phyloP scores from a whole-genome alignment of 768 basidiomycete genomes.

The Guyanaporus albipodus region DNA sequence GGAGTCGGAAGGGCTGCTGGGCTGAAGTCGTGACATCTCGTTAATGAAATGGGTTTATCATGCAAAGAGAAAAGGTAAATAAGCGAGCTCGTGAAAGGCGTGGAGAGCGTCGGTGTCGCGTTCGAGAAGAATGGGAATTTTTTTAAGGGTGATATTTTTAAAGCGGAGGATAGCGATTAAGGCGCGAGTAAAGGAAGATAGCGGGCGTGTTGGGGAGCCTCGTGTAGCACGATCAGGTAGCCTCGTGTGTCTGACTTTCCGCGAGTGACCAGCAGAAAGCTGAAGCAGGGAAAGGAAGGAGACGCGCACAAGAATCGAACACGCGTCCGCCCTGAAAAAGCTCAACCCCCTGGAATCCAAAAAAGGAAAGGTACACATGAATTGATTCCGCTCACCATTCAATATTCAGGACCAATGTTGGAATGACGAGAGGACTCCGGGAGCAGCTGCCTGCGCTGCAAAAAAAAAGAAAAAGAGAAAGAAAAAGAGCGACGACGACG shows the following conservation, averaged over 20 bases:
- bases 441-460: slow-evolving; percentile 13
- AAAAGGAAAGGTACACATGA: slow-evolving; percentile 26
- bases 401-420: slow-evolving; percentile 13
- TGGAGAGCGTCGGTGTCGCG: slow-evolving; percentile 33
- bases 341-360: slow-evolving; percentile 27
- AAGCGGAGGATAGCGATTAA: slow-evolving; percentile 12
- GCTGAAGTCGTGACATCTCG: slow-evolving; percentile 37
- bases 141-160: slow-evolving; percentile 5
- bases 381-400: slow-evolving; percentile 28
- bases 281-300: slow-evolving; percentile 23
- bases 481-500: background rate
- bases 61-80: slow-evolving; percentile 29
- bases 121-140: slow-evolving; percentile 21
- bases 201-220: slow-evolving; percentile 33
- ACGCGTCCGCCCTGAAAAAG: slow-evolving; percentile 33
- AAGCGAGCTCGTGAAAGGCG: slow-evolving; percentile 28
- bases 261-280: slow-evolving; percentile 31
- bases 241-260: slow-evolving; percentile 50
- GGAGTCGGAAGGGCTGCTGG: slow-evolving; percentile 27
- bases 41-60: slow-evolving; percentile 28
- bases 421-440: slow-evolving; percentile 3
- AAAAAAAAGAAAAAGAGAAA: no score
- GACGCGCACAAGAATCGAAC: slow-evolving; percentile 18
- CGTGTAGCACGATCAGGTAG: slow-evolving; percentile 41
- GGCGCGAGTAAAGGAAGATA: slow-evolving; percentile 22